Evolutionary conservation across 345 rosid genomes (phyloP), one percentile per base, ranked within the genome.

Genomic region (Gossypium sturtianum): DNA sequence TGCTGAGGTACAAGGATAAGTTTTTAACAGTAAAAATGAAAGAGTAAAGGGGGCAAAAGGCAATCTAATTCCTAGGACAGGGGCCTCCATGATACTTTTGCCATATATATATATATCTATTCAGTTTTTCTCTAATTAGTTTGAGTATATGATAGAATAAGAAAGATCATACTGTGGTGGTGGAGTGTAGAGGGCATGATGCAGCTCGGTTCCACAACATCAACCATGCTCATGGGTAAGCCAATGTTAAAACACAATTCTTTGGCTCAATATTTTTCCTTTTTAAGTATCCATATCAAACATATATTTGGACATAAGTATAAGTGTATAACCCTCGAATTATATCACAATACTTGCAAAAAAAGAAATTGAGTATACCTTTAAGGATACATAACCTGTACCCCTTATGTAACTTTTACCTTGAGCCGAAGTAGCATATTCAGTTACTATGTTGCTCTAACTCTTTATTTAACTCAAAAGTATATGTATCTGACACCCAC

Each of bases 131-230:
- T 73, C 45, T 76, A 60, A 29, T 20, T 25, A 29, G 49, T 71
- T 47, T 71, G 29, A 59, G 66, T 49, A 4, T 25, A 9, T 78
- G 60, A 80, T 79, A 90, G 98, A 87, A 82, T 54, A 86, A 86
- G 83, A 89, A 89, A 83, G 98, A 95, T 70, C 87, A 71, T 49
- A 82, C 76, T 60, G 87, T 90, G 48, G 84, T 95, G 10, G 97
- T 95, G 77, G 98, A 93, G 84, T 89, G 98, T 81, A 91, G 82
- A 84, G 97, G 99, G 76, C 99, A 91, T 71, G 98, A 93, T 85
- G 96, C 94, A 82, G 97, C 98, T 74, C 88, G 91, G 71, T 87
- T 95, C 74, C 82, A 82, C 63, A 89, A 80, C 71, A 79, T 90
- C 2, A 91, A 90, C 64, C 93, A 90, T 78, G 98, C 92, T 70